Base-by-base conservation (phyloP, 257 asterid species). In the Solanum chiquidenum region DNA sequence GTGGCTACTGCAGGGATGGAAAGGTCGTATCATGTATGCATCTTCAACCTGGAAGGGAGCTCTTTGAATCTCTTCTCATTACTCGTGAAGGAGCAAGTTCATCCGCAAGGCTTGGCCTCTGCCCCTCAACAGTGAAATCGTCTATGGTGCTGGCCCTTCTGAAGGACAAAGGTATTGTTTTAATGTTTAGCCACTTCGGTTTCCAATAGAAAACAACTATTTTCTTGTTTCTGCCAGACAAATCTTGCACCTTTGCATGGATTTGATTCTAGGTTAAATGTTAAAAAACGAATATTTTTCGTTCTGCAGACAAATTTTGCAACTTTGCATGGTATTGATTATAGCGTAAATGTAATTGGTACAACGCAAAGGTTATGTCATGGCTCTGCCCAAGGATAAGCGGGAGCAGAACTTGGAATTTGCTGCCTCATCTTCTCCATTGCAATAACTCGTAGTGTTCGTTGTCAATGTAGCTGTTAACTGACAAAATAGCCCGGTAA, bases 1-100 rank as follows among this genome's bases (percentile, higher is more conserved):
- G 5, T 92, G 94, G 94, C 46, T 92, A 68, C 75, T 92, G 86
- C 94, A 86, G 88, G 94, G 94, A 29, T 92, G 94, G 94, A 92
- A 90, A 88, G 93, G 93, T 74, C 89, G 92, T 21, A 91, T 90
- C 23, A 13, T 90, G 11, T 90, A 60, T 58, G 92, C 92, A 11
- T 87, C 88, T 46, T 91, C 92, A 84, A 87, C 93, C 14, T 91
- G 93, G 93, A 88, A 38, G 77, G 55, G 86, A 2, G 74, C 82
- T 87, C 82, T 73, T 58, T 88, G 88, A 90, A 49, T 82, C 27
- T 27, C 11, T 46, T 10, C 69, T 55, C 14, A 9, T 49, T 21
- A 64, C 64, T 35, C 80, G 13, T 42, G 40, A 69, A 82, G 72
- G 62, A 83, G 33, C 87, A 86, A 85, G 58, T n/a, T 82, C 86